phyloP scores from a whole-genome alignment of 2,329 filamentous ascomycete species.

The Arachnomyces sp. region DNA sequence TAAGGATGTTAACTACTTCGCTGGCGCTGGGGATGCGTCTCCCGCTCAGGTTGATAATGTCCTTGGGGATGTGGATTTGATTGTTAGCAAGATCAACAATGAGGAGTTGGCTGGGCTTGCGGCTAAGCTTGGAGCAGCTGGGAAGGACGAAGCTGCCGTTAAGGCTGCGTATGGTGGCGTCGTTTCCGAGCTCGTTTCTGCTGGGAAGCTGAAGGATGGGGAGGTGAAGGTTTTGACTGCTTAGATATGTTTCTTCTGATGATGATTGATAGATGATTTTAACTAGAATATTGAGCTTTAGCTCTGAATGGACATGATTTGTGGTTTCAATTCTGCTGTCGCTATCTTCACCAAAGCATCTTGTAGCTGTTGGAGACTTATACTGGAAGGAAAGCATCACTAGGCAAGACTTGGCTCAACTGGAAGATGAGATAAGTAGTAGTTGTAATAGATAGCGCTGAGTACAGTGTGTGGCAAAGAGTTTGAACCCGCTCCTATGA shows the following conservation, averaged over 20 bases:
- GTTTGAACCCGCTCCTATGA: too few relatives aligned
- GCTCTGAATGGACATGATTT: too few relatives aligned
- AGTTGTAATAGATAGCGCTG: too few relatives aligned
- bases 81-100: conserved; percentile 80
- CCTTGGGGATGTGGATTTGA: conserved; percentile 72
- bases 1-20: conserved; percentile 98
- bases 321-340: too few relatives aligned
- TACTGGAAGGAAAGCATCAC: too few relatives aligned
- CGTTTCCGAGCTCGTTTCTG: conserved; percentile 65
- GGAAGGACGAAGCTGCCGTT: conserved; percentile 75
- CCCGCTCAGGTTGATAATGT: conserved; percentile 72
- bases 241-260: conserved; percentile 10
- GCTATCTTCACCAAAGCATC: too few relatives aligned
- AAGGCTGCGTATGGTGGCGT: conserved; percentile 75
- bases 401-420: too few relatives aligned
- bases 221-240: conserved; percentile 56
- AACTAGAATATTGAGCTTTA: too few relatives aligned
- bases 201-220: conserved; percentile 77
- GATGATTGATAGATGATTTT: background rate
- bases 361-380: too few relatives aligned
- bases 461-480: too few relatives aligned
- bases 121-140: conserved; percentile 63
- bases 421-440: too few relatives aligned
- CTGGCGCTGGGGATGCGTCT: conserved; percentile 58
- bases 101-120: conserved; percentile 84